phyloP scores from a whole-genome alignment of 2,329 filamentous ascomycete species.

The Fusarium staphyleae region DNA sequence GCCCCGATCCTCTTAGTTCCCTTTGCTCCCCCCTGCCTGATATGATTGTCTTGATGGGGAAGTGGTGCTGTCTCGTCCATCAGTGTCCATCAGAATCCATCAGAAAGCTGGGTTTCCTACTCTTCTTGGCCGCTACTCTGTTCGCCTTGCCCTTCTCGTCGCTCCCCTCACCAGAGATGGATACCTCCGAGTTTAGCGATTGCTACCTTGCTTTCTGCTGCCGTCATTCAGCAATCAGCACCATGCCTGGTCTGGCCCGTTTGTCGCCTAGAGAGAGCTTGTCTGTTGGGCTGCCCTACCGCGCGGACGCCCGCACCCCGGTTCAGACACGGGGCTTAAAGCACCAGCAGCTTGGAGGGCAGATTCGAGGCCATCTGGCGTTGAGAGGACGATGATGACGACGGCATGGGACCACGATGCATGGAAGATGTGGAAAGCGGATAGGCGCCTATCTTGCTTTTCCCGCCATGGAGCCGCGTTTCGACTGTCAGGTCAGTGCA shows the following conservation, averaged over 20 bases:
- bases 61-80: constrained; percentile 10
- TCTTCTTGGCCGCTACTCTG: constrained; percentile 13
- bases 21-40: constrained; percentile 5
- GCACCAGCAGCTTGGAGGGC: constrained; percentile 20
- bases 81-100: neutral
- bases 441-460: constrained; percentile 18
- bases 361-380: constrained; percentile 30
- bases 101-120: constrained; percentile 17
- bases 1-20: constrained; percentile 9
- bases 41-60: constrained; percentile 13
- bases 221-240: constrained; percentile 12
- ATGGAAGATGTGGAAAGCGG: constrained; percentile 20
- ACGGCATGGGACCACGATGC: constrained; percentile 37
- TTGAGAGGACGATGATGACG: constrained; percentile 39
- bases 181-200: constrained; percentile 18
- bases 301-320: constrained; percentile 14
- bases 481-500: constrained; percentile 2
- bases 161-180: constrained; percentile 12
- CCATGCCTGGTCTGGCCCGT: constrained; percentile 1
- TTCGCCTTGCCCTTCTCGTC: constrained; percentile 15
- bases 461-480: constrained; percentile 8
- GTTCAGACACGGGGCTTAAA: constrained; percentile 7
- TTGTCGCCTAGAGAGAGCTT: constrained; percentile 13
- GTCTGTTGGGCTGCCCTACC: constrained; percentile 15
- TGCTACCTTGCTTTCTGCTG: constrained; percentile 15